Percentiles rank a stretch among this genome's conserved stretches.
These are phyloP conservation scores for Gossypium bickii DNA, from an alignment of 345 rosid species.

Conservation along the genomic window DNA sequence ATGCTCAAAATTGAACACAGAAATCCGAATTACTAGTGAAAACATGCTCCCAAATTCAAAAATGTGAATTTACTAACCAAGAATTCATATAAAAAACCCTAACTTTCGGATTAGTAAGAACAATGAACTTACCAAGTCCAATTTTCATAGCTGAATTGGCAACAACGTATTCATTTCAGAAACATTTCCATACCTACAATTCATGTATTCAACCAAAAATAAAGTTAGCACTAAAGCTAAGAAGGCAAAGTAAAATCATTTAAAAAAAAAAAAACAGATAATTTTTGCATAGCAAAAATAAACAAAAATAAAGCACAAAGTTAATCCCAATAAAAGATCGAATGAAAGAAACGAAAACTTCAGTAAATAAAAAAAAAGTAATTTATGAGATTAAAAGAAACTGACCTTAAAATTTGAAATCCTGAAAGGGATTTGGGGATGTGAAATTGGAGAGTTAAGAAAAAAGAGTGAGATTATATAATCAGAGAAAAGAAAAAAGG, in stretches of 20 bases:
- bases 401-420: constrained; percentile 10
- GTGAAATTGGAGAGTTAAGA: background rate
- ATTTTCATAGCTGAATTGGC: background rate
- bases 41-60: background rate
- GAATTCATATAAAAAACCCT: constrained; percentile 6
- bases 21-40: background rate
- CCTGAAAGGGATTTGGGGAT: constrained; percentile 24
- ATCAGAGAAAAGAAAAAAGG: background rate
- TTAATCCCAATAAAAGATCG: background rate
- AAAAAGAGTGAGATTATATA: background rate
- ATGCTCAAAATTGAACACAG: background rate
- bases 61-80: background rate
- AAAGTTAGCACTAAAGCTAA: background rate
- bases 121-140: constrained; percentile 4
- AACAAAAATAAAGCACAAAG: background rate
- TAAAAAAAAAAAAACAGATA: background rate
- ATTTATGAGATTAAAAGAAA: constrained; percentile 3
- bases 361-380: background rate
- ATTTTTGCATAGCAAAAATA: background rate
- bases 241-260: background rate
- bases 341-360: background rate
- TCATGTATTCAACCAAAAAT: background rate
- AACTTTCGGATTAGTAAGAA: background rate
- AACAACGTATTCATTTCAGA: background rate
- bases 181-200: background rate